A percentile compares a stretch with the other conserved stretches of the same genome.
Evolutionary conservation across 257 asterid species (phyloP).

Genomic region (Jasminum sambac): DNA sequence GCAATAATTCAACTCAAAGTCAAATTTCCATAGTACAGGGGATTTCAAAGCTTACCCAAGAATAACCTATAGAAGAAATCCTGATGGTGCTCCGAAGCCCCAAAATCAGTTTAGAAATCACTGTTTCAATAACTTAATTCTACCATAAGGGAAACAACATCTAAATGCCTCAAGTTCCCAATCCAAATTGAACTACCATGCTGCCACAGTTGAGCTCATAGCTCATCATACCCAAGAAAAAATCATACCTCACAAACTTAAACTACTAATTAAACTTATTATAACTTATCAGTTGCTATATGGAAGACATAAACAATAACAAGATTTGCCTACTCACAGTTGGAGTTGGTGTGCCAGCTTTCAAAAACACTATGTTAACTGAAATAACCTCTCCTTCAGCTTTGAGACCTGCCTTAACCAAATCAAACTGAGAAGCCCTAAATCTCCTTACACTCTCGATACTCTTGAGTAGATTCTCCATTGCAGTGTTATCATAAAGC

Average conservation of each 20-base stretch:
- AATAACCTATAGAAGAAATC: background rate
- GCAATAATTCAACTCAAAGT: background rate
- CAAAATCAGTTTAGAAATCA: background rate
- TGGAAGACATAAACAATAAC: background rate
- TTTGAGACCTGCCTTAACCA: constrained; percentile 70
- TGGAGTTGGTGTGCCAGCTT: constrained; percentile 93
- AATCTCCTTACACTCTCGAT: constrained; percentile 79
- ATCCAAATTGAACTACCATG: background rate
- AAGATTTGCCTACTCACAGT: constrained; percentile 42
- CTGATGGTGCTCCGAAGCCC: background rate
- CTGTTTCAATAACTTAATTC: background rate
- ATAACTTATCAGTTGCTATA: background rate
- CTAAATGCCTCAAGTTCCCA: background rate
- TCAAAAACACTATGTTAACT: constrained; percentile 86
- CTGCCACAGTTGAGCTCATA: background rate
- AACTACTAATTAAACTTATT: background rate
- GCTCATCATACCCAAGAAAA: background rate
- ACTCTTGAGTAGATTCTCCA: constrained; percentile 89
- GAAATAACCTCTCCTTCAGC: constrained; percentile 92
- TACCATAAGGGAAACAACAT: background rate
- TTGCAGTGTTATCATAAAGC: constrained; percentile 87
- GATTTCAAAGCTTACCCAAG: background rate
- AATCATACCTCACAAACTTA: background rate
- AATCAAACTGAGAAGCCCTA: constrained; percentile 82
- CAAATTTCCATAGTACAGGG: background rate